phyloP scores from a whole-genome alignment of 2,329 filamentous ascomycete genomes.

The Aspergillus sp. region DNA sequence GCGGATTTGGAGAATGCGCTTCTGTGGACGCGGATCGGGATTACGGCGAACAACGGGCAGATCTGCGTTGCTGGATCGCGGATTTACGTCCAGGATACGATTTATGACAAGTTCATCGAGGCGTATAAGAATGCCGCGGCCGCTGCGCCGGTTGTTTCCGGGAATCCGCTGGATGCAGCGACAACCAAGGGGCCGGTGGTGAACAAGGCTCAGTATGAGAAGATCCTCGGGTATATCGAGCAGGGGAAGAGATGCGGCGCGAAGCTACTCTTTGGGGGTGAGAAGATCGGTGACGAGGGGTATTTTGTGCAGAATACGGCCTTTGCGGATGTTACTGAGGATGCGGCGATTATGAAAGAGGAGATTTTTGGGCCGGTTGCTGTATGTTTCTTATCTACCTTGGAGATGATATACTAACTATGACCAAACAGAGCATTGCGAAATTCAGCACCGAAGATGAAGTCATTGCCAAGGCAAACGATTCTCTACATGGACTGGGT shows the following conservation, averaged over 20 bases:
- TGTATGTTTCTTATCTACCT: constrained; percentile 7
- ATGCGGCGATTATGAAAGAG: constrained; percentile 45
- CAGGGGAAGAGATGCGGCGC: constrained; percentile 17
- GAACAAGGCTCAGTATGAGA: constrained; percentile 14
- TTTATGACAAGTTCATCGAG: constrained; percentile 26
- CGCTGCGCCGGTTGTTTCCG: constrained; percentile 7
- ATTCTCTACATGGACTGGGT: constrained; percentile 35
- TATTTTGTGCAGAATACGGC: constrained; percentile 62
- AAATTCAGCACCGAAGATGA: constrained; percentile 58
- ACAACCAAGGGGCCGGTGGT: constrained; percentile 21
- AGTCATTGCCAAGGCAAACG: constrained; percentile 51
- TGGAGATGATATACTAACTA: not conserved
- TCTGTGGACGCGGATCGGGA: constrained; percentile 23
- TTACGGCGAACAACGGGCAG: constrained; percentile 28
- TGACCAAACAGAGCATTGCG: constrained; percentile 41
- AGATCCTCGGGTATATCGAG: constrained; percentile 18
- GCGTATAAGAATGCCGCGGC: constrained; percentile 45
- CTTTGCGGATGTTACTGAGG: constrained; percentile 47
- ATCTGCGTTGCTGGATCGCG: constrained; percentile 27
- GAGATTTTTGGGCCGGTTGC: constrained; percentile 58
- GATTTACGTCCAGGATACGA: constrained; percentile 27
- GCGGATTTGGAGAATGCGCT: constrained; percentile 28
- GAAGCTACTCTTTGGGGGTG: constrained; percentile 17
- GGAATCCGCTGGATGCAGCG: constrained; percentile 12
- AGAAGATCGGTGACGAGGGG: constrained; percentile 34